Percentiles rank a stretch among this genome's conserved stretches.
These are phyloP conservation scores for Clausena lansium DNA, from an alignment of 345 rosid species.

Conservation along the genomic window DNA sequence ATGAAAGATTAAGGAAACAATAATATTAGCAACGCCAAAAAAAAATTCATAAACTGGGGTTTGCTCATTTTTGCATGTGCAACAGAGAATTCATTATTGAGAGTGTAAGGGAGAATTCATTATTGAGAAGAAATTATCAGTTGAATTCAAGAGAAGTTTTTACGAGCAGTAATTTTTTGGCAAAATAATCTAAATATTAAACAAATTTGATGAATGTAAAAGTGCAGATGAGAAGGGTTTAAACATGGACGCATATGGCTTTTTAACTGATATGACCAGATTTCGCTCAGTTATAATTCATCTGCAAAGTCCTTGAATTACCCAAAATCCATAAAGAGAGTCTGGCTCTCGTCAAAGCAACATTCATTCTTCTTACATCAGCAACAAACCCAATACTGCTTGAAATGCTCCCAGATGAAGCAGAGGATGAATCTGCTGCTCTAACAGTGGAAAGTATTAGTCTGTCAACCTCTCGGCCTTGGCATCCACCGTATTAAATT, in stretches of 20 bases:
- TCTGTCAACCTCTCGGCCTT: slow-evolving; percentile 92
- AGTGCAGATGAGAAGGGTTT: too few relatives aligned
- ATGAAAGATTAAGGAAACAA: too few relatives aligned
- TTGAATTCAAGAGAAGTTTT: too few relatives aligned
- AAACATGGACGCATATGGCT: slow-evolving; percentile 54
- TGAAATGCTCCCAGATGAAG: slow-evolving; percentile 32
- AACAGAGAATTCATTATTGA: too few relatives aligned
- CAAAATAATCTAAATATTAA: too few relatives aligned
- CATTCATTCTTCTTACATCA: slow-evolving; percentile 94
- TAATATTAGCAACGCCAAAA: too few relatives aligned
- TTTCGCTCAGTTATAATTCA: slow-evolving; percentile 77
- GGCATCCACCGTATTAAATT: slow-evolving; percentile 93
- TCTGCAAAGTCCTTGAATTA: slow-evolving; percentile 71
- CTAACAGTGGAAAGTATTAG: slow-evolving; percentile 90
- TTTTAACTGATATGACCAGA: slow-evolving; percentile 51
- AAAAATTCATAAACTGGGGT: too few relatives aligned
- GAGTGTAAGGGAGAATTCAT: too few relatives aligned
- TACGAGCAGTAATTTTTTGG: too few relatives aligned
- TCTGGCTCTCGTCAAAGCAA: slow-evolving; percentile 92
- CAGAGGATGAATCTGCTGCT: slow-evolving; percentile 52
- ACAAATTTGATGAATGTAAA: too few relatives aligned
- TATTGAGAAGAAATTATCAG: too few relatives aligned
- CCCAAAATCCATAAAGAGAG: slow-evolving; percentile 95
- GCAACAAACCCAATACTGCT: slow-evolving; percentile 90
- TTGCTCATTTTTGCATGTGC: too few relatives aligned